A percentile compares a stretch with the other conserved stretches of the same genome.
Evolutionary conservation across 2,329 filamentous ascomycete species (phyloP).

Genomic region (Lachnellula cervina): DNA sequence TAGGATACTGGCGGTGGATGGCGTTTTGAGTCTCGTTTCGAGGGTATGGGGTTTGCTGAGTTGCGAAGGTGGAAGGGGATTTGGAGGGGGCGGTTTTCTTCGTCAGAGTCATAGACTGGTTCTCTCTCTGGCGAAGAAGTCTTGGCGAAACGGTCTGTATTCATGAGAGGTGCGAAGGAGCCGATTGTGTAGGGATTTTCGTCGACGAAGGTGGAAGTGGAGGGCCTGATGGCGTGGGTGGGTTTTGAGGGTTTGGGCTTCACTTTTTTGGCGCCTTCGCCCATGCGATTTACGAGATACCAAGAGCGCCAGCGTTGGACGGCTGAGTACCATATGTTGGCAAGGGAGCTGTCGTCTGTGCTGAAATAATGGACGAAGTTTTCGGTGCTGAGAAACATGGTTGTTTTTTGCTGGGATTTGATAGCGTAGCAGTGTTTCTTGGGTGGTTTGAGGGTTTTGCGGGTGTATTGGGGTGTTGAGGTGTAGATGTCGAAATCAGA

Average conservation of each 20-base stretch:
- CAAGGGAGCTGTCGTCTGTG: constrained; percentile 64
- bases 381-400: constrained; percentile 73
- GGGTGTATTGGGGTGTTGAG: constrained; percentile 62
- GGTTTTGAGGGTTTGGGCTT: constrained; percentile 2
- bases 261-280: constrained; percentile 29
- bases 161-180: constrained; percentile 62
- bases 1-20: constrained; percentile 25
- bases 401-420: constrained; percentile 86
- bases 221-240: neutral
- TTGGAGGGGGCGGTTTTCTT: constrained; percentile 26
- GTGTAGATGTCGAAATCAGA: constrained; percentile 91
- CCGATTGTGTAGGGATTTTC: constrained; percentile 59
- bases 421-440: constrained; percentile 83
- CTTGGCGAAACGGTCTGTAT: constrained; percentile 52
- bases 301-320: constrained; percentile 85
- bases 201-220: constrained; percentile 36
- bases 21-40: constrained; percentile 14
- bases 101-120: constrained; percentile 23
- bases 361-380: constrained; percentile 93
- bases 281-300: constrained; percentile 75
- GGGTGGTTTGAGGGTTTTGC: constrained; percentile 72
- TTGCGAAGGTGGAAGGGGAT: constrained; percentile 31
- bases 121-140: neutral
- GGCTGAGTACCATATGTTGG: constrained; percentile 63
- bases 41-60: constrained; percentile 6